A percentile compares a stretch with the other conserved stretches of the same genome.
phyloP scores from a whole-genome alignment of 2,329 filamentous ascomycete species.

The Arthroderma uncinatum region DNA sequence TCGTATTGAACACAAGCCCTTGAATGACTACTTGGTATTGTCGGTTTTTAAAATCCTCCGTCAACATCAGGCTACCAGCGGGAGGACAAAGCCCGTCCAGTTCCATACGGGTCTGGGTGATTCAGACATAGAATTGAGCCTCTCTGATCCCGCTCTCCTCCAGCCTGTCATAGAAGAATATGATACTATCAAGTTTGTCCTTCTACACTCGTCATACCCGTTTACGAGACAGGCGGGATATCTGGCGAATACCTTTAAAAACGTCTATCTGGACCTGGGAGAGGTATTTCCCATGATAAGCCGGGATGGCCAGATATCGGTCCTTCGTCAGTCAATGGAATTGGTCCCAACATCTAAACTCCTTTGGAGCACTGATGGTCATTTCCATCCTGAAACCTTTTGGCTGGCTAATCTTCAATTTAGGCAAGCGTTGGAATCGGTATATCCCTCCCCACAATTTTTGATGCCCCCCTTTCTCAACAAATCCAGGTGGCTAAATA shows the following conservation, averaged over 20 bases:
- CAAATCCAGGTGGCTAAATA: neutral
- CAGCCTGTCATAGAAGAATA: conserved; percentile 62
- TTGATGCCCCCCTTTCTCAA: neutral
- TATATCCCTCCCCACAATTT: conserved; percentile 32
- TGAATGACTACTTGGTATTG: conserved; percentile 62
- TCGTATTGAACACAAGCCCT: conserved; percentile 43
- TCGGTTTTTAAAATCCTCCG: conserved; percentile 50
- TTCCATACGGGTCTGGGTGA: conserved; percentile 78
- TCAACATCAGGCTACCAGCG: conserved; percentile 26
- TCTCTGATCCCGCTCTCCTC: conserved; percentile 62
- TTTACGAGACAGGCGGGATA: conserved; percentile 70
- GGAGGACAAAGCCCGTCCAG: conserved; percentile 59
- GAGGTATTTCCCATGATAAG: conserved; percentile 72
- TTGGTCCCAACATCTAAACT: conserved; percentile 64
- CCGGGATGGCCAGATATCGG: conserved; percentile 59
- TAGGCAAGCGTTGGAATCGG: conserved; percentile 56
- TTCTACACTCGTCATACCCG: conserved; percentile 72
- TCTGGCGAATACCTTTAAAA: conserved; percentile 62
- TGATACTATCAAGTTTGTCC: conserved; percentile 58
- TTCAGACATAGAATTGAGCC: conserved; percentile 59
- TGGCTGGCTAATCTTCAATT: conserved; percentile 62
- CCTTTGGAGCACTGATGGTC: conserved; percentile 69
- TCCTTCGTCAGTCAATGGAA: conserved; percentile 63
- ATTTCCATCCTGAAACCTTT: conserved; percentile 69
- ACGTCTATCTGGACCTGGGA: conserved; percentile 73